Base-by-base conservation (phyloP, 2,329 filamentous ascomycete genomes). In the Paecilomyces dactylethromorphus region DNA sequence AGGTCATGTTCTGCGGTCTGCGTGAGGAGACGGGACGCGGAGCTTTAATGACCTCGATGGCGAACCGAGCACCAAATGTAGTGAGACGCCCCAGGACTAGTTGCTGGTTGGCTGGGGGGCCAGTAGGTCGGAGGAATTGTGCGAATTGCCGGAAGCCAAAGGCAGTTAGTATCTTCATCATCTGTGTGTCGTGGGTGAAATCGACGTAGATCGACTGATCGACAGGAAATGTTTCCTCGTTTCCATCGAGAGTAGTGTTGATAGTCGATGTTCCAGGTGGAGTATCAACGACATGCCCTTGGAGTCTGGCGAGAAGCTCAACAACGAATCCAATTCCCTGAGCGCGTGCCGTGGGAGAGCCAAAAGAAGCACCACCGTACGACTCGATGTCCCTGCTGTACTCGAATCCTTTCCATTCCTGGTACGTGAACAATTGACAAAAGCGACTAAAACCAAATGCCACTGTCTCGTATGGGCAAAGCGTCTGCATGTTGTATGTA, bases 381-480 rank as follows among this genome's bases (percentile, higher is more conserved):
- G 90, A 92, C 32, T 69, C 73, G 35, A 92, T 78, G 63, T 92
- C 89, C 58, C 88, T 78, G 3, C 83, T 82, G 73, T 92, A 92
- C 58, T 87, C 86, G 67, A 88, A 92, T 45, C 81, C 84, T 55
- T 84, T 74, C 88, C 88, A 92, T 69, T 92, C 89, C 21, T 87
- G 79, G 64, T 87, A 90, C 0, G 85, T 91, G 69, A 92, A 92
- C 3, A 92, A 79, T 24, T 84, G 78, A 68, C 89, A 92, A 76
- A 90, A 92, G 10, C 80, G 81, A 64, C 87, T 90, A 76, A 86
- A 92, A 22, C 89, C 89, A 60, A 88, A 86, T 1, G 87, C 85
- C n/a, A 90, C 82, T 0, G 87, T 91, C 71, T 92, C 89, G 67
- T 92, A 92, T 0, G 89, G 85, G 65, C 89, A 92, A 69, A 92